Evolutionary conservation across 306 rosid genomes (phyloP).

Genomic region (Prunus salicina): DNA sequence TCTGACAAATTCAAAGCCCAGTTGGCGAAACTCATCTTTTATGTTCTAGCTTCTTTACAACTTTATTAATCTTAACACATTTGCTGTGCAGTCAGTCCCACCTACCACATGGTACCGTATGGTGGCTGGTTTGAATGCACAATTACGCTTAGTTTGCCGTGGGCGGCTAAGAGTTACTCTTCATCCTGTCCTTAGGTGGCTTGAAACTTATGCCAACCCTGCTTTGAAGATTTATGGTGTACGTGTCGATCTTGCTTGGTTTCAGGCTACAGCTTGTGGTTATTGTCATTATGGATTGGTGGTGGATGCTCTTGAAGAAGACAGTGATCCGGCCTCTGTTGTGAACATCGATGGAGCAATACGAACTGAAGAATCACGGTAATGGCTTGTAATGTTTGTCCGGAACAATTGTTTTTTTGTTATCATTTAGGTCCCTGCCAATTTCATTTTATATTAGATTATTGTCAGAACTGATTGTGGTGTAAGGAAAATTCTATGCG

Average conservation of each 20-base stretch:
- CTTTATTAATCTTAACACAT: not conserved
- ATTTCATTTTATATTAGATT: not conserved
- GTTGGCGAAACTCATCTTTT: not conserved
- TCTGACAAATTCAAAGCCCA: constrained; percentile 11
- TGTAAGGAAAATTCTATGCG: not conserved
- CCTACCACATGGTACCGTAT: constrained; percentile 94
- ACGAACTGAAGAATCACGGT: constrained; percentile 60
- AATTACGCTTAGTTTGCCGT: constrained; percentile 83
- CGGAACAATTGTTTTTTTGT: not conserved
- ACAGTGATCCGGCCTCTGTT: constrained; percentile 27
- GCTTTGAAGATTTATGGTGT: constrained; percentile 67
- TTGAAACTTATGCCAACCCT: constrained; percentile 86
- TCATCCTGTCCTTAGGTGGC: constrained; percentile 82
- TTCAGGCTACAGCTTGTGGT: constrained; percentile 85
- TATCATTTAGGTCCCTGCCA: not conserved
- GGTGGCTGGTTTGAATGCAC: constrained; percentile 96
- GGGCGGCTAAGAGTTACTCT: constrained; percentile 87
- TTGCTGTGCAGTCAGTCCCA: constrained; percentile 67
- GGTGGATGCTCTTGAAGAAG: constrained; percentile 60
- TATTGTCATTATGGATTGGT: constrained; percentile 91
- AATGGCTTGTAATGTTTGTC: constrained; percentile 26
- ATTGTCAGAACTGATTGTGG: not conserved
- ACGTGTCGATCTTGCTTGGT: constrained; percentile 81
- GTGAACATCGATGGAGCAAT: constrained; percentile 43
- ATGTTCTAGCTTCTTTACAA: not conserved